Evolutionary conservation across 331 rosid species (phyloP), one percentile per base, ranked within the genome.

Genomic region (Saraca asoca): DNA sequence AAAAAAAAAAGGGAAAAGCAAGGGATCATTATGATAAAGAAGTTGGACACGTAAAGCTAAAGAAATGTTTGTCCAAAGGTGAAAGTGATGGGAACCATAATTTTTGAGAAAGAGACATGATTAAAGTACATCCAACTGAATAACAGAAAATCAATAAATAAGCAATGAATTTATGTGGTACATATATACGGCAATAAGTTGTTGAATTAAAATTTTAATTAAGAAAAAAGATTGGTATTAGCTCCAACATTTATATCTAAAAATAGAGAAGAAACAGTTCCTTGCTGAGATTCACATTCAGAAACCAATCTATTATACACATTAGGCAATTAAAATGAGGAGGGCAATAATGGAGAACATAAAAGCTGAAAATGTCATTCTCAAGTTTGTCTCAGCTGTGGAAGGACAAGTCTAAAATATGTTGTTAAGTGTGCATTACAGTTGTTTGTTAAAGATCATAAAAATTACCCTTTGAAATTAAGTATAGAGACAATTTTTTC

Each of bases 41-140:
- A 77, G 80, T 67, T 78, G 76, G 86, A 76, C 78, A 52, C 76
- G 62, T 82, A 69, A 88, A 85, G 86, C 58, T 80, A 84, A 89
- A 84, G 81, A 82, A 78, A 78, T 53, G 58, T 67, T 81, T 72
- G 83, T 80, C 85, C 80, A 77, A 73, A 75, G 86, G 64, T 78
- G 81, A 84, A 64, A 59, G 69, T 70, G 84, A 76, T 76, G 66
- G 62, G 74, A 73, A 66, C 65, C 78, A 77, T 81, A 54, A 43
- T 75, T 66, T 63, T 70, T 60, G 12, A 45, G 76, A 19, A 70
- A 58, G 61, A 54, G 20, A 69, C 31, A 68, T 66, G 68, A 73
- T 80, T 75, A 57, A 82, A 60, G 72, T 75, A 50, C 86, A 61
- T 61, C 54, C 77, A 70, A 78, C 85, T 62, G 88, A 85, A 77